Base-by-base conservation (phyloP, 2,329 filamentous ascomycete species). In the Paramyrothecium sp. region DNA sequence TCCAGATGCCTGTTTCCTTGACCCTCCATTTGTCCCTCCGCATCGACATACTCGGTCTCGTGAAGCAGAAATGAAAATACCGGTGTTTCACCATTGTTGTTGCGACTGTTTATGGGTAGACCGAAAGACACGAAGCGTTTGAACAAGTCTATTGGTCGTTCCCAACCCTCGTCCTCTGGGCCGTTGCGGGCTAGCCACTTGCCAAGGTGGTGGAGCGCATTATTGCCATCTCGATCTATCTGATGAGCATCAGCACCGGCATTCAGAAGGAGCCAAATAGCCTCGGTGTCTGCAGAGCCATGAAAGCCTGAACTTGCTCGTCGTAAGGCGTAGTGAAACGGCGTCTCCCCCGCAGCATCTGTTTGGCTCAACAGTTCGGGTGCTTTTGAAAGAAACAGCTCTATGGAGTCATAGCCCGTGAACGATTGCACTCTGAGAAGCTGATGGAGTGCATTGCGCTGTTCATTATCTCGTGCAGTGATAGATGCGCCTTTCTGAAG, bases 271-370 rank as follows among this genome's bases (percentile, higher is more conserved):
- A 56, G 8, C 5, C 59, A 26, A n/a, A 22, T 5, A 7, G 56
- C 58, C 8, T 47, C 17, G 1, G 17, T 30, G 26, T 30, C 26
- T 4, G 26, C 26, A 17, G 17, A 16, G 7, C 52, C 23, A 2
- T n/a, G 22, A 11, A 23, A 17, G 4, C 33, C 5, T 2, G 19
- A 20, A 1, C 26, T 30, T 10, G 53, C 56, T 16, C 47, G 58
- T 2, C 11, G 8, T 13, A 57, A 23, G 10, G 64, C 66, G 30
- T 61, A 58, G 34, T 69, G 63, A 16, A 70, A 46, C 2, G 68
- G 67, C 26, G 68, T 71, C 19, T 62, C 61, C 2, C 69, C 67
- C 5, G 59, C 30, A 7, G 20, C 50, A 38, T 71, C 64, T 26
- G 19, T 23, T 17, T 65, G 56, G 7, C 63, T 56, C 5, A 65